Conservation (phyloP, 139 green algal species). For the Closterium sp. region DNA sequence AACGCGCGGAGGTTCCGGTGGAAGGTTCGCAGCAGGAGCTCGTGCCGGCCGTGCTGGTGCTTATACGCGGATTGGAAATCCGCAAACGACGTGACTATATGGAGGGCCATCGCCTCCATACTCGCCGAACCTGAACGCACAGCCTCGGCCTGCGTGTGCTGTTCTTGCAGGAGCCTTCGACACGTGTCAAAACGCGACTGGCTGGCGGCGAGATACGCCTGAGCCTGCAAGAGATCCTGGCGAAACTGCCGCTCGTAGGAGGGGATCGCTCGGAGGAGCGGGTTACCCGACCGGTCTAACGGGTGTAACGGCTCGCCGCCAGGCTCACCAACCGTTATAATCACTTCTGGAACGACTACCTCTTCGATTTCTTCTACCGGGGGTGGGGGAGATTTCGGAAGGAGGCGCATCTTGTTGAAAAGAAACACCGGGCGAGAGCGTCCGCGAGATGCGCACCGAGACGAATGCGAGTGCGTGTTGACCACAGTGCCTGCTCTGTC, state of each 20-base stretch:
- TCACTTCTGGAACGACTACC: constrained; percentile 59
- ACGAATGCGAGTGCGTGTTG: constrained; percentile 8
- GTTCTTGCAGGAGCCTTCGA: constrained; percentile 70
- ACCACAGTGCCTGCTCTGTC: neutral
- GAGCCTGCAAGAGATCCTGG: constrained; percentile 63
- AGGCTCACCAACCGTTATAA: constrained; percentile 67
- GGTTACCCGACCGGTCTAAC: constrained; percentile 65
- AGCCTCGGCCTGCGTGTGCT: constrained; percentile 66
- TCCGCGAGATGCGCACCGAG: neutral
- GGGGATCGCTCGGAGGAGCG: constrained; percentile 76
- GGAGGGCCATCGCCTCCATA: constrained; percentile 84
- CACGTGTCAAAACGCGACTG: constrained; percentile 61
- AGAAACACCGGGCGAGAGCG: constrained; percentile 24
- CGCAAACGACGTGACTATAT: constrained; percentile 63
- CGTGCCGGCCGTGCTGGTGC: constrained; percentile 58
- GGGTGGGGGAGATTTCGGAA: constrained; percentile 14
- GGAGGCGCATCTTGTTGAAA: constrained; percentile 42
- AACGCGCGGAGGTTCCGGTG: constrained; percentile 71
- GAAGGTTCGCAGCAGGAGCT: constrained; percentile 69
- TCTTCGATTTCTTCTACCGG: neutral
- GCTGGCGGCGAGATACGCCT: constrained; percentile 51
- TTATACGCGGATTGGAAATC: constrained; percentile 63
- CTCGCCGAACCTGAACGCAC: constrained; percentile 78
- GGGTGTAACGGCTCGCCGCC: constrained; percentile 57
- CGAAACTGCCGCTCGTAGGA: constrained; percentile 81